Base-by-base conservation (phyloP, 306 rosid species). In the Cucurbita argyrosperma region DNA sequence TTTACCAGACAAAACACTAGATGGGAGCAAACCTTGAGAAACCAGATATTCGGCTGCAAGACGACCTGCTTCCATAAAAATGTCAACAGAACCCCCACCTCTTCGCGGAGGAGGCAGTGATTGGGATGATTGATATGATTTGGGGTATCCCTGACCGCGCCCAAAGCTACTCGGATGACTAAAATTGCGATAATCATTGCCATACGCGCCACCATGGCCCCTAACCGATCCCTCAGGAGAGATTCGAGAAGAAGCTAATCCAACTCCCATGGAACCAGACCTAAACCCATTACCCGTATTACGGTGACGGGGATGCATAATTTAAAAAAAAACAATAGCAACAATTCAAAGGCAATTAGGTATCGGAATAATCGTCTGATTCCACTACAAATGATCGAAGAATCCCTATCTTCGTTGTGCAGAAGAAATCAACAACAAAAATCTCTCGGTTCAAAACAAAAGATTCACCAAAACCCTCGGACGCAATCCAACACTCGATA, bases 41-140 rank as follows among this genome's bases (percentile, higher is more conserved):
- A 88, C 98, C 76, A 94, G 76, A 78, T 94, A 94, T 84, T 94
- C 95, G 0, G 97, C 95, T 1, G 98, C 98, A 9, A 94, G 85
- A 7, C 98, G 88, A 8, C 98, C 98, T 0, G 98, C 98, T 81
- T 94, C 98, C 64, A 88, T 72, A 19, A 94, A 94, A 59, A 94
- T 60, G 10, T 94, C 96, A 3, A 18, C 72, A 60, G 45, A 53
- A 62, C 61, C 56, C 50, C 79, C 79, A 51, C 80, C 80, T 49
- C 78, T 83, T 15, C 83, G 87, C 15, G 80, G 80, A 7, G 74
- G 79, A 59, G 79, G 76, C 0, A 71, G 61, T 3, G 78, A 67
- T 38, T 71, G 86, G 2, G 84, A 62, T 40, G 75, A 77, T 15
- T 77, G 89, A 76, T 78, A 82, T 10, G 84, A 77, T 64, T 85